Evolutionary conservation across 176 grass and related monocot species (phyloP).

Genomic region (Aegilops bicornis): DNA sequence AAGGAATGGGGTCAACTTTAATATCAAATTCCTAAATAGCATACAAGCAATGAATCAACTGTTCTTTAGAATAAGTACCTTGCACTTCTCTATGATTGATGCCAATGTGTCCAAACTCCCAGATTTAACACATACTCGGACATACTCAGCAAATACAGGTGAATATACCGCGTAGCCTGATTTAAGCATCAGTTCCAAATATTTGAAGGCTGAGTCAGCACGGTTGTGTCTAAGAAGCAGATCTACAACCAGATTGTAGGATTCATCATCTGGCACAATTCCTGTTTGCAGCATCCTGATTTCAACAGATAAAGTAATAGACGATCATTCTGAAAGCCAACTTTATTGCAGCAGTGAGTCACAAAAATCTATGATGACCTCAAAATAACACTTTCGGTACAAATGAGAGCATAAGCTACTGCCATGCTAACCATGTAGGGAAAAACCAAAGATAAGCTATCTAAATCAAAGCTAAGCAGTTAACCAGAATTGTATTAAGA

Average conservation of each 20-base stretch:
- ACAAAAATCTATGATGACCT: slow-evolving; percentile 6
- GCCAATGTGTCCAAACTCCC: slow-evolving; percentile 70
- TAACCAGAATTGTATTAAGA: neutral
- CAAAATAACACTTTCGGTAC: slow-evolving; percentile 1
- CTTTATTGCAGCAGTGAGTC: neutral
- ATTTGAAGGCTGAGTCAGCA: slow-evolving; percentile 73
- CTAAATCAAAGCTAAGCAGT: neutral
- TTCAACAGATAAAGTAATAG: slow-evolving; percentile 62
- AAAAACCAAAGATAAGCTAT: neutral
- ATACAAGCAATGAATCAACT: neutral
- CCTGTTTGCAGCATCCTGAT: slow-evolving; percentile 96
- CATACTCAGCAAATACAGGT: slow-evolving; percentile 56
- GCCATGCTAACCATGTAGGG: neutral
- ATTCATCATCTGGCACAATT: slow-evolving; percentile 76
- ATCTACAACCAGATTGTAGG: slow-evolving; percentile 90
- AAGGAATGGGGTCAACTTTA: neutral
- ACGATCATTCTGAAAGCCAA: slow-evolving; percentile 46
- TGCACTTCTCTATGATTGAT: slow-evolving; percentile 97
- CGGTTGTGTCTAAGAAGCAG: slow-evolving; percentile 61
- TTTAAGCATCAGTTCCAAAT: slow-evolving; percentile 84
- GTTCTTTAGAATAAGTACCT: slow-evolving; percentile 56
- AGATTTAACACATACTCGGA: slow-evolving; percentile 61
- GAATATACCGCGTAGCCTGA: slow-evolving; percentile 59
- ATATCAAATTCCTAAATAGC: slow-evolving; percentile 17
- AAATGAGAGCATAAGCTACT: neutral